phyloP scores from a whole-genome alignment of 2,329 filamentous ascomycete genomes.

The Fusarium pseudoanthophilum region DNA sequence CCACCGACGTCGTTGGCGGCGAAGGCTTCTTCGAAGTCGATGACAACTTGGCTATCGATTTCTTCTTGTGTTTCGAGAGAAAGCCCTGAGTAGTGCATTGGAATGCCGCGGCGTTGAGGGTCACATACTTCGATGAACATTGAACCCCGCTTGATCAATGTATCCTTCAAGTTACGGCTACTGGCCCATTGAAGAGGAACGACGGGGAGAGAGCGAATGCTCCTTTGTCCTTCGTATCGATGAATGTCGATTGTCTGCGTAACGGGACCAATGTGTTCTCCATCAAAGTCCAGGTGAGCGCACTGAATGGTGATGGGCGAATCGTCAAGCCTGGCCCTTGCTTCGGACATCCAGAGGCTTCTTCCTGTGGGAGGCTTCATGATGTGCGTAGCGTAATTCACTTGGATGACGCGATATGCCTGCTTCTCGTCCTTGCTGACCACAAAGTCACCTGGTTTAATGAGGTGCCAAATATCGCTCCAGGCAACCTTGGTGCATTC shows the following conservation, averaged over 20 bases:
- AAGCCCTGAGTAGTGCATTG: not conserved
- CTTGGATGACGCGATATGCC: not conserved
- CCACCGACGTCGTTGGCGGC: not conserved
- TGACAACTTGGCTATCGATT: not conserved
- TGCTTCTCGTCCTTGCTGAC: not conserved
- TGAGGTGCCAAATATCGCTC: not conserved
- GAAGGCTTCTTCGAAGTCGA: not conserved
- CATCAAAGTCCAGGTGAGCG: not conserved
- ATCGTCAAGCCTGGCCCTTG: not conserved
- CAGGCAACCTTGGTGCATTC: not conserved
- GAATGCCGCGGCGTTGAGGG: not conserved
- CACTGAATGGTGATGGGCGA: not conserved
- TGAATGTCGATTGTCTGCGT: not conserved
- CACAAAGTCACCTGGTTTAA: not conserved
- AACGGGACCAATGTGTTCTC: not conserved
- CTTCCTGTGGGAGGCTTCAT: not conserved
- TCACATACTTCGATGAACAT: not conserved
- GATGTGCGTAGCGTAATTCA: not conserved
- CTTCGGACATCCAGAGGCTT: not conserved
- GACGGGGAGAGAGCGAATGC: not conserved
- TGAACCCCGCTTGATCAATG: not conserved
- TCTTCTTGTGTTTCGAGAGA: not conserved
- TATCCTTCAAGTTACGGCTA: not conserved
- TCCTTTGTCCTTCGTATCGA: not conserved
- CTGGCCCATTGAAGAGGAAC: not conserved